phyloP scores from a whole-genome alignment of 2,329 filamentous ascomycete species.

The Cladosporium sp. region DNA sequence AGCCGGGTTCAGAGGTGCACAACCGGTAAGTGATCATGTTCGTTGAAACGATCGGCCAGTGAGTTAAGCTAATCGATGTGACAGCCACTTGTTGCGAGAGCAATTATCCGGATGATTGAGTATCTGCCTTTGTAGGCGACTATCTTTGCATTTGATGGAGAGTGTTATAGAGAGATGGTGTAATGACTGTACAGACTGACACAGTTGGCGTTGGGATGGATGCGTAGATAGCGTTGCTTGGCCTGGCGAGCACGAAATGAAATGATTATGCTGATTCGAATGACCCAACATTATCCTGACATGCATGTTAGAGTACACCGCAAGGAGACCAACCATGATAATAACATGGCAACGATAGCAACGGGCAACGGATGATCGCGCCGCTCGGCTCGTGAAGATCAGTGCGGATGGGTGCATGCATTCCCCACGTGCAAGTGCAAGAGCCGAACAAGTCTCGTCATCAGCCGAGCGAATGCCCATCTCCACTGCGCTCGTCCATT shows the following conservation, averaged over 20 bases:
- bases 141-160: background rate
- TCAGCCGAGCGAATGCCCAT: background rate
- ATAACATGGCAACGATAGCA: background rate
- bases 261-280: background rate
- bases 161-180: background rate
- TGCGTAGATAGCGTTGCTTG: conserved; percentile 10
- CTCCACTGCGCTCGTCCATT: background rate
- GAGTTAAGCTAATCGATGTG: conserved; percentile 22
- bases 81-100: conserved; percentile 32
- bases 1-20: conserved; percentile 27
- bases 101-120: conserved; percentile 29
- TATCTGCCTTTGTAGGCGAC: conserved; percentile 27
- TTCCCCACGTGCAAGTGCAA: background rate
- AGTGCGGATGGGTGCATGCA: background rate
- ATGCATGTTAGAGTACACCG: background rate
- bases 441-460: background rate
- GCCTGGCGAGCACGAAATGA: background rate
- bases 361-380: background rate
- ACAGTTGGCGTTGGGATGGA: background rate
- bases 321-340: background rate
- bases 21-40: conserved; percentile 34
- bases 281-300: background rate
- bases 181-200: conserved; percentile 20
- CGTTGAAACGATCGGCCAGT: no score
- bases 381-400: conserved; percentile 8